phyloP scores from a whole-genome alignment of 805 yeast genomes.

The Teunomyces stri region DNA sequence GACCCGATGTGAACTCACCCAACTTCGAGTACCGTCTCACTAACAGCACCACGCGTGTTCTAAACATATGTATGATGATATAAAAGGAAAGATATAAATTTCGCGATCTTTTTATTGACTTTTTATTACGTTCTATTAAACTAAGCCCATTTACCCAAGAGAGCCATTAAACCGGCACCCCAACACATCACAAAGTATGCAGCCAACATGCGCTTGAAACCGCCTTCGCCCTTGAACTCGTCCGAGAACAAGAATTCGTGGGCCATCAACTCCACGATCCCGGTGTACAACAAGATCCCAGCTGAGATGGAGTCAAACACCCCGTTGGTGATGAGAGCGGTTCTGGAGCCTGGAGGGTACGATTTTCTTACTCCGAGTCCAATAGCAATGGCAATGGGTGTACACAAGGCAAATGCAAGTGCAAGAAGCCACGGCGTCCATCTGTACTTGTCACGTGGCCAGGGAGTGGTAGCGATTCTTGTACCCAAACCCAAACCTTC shows the following conservation, averaged over 20 bases:
- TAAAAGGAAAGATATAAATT: not conserved
- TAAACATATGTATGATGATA: not conserved
- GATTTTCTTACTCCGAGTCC: slow-evolving; percentile 35
- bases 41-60: not conserved
- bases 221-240: slow-evolving; percentile 60
- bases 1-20: slow-evolving; percentile 35
- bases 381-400: slow-evolving; percentile 35
- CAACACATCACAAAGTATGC: slow-evolving; percentile 55
- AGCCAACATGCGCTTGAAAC: slow-evolving; percentile 47
- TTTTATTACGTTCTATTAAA: not conserved
- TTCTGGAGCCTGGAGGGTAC: slow-evolving; percentile 33
- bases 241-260: slow-evolving; percentile 41
- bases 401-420: slow-evolving; percentile 26
- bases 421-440: slow-evolving; percentile 48
- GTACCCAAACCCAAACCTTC: slow-evolving; percentile 87
- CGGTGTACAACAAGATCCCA: slow-evolving; percentile 35
- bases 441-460: slow-evolving; percentile 43
- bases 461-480: slow-evolving; percentile 59
- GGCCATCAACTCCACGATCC: slow-evolving; percentile 39
- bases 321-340: slow-evolving; percentile 32
- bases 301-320: slow-evolving; percentile 34
- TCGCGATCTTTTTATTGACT: not conserved
- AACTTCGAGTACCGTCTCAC: slow-evolving; percentile 4
- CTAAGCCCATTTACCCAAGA: slow-evolving; percentile 72
- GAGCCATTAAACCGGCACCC: slow-evolving; percentile 79